phyloP scores from a whole-genome alignment of 2,329 filamentous ascomycete species.

The Phaeophleospora eucalypticola region DNA sequence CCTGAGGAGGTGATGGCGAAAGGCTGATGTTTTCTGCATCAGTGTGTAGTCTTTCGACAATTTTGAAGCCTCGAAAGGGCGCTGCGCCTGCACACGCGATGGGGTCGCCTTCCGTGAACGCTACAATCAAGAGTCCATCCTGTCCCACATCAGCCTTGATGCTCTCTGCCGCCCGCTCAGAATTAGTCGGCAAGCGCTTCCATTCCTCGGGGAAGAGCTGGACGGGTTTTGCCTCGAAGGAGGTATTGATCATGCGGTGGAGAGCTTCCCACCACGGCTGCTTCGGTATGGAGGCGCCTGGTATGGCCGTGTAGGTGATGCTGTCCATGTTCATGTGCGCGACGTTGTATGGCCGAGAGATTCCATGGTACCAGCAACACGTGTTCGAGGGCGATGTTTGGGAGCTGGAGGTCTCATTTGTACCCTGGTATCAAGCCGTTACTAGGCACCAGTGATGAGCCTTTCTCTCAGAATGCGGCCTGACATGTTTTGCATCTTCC shows the following conservation, averaged over 20 bases:
- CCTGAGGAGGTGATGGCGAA: neutral
- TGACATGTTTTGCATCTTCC: no score
- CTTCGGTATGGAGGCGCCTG: slow-evolving; percentile 9
- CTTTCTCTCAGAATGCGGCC: no score
- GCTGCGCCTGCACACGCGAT: slow-evolving; percentile 22
- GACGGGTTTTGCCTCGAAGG: slow-evolving; percentile 20
- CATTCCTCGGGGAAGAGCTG: slow-evolving; percentile 22
- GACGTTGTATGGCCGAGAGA: no score
- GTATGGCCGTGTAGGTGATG: no score
- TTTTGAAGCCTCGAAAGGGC: slow-evolving; percentile 19
- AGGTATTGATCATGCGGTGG: slow-evolving; percentile 19
- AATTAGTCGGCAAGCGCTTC: slow-evolving; percentile 21
- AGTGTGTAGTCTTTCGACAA: neutral
- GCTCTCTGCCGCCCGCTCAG: slow-evolving; percentile 10
- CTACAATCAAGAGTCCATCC: slow-evolving; percentile 16
- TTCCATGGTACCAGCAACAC: no score
- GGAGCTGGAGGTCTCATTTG: no score
- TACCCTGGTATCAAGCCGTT: no score
- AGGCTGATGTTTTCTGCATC: neutral
- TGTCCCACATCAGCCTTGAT: slow-evolving; percentile 21
- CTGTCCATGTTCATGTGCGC: slow-evolving; percentile 9
- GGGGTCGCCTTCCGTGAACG: slow-evolving; percentile 13
- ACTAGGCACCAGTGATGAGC: no score
- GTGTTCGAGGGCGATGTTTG: no score
- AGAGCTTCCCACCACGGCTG: slow-evolving; percentile 22